Percentiles rank a stretch among this genome's conserved stretches.
phyloP scores from a whole-genome alignment of 176 grass and related monocot species.

The Eremochloa ophiuroides region DNA sequence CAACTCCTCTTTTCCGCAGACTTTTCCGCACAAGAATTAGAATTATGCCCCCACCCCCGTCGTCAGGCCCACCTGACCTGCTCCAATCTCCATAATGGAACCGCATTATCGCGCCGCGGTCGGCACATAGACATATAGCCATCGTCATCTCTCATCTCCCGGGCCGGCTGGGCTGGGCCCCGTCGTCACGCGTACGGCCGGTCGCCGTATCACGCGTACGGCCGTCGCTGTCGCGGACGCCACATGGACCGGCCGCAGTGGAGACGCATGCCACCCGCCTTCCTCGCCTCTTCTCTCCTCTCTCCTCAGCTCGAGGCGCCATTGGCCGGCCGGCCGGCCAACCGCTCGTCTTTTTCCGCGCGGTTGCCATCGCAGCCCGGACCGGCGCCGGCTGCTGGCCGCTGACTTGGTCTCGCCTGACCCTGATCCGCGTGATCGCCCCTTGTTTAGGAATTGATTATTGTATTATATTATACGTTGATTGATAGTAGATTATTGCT shows the following conservation, averaged over 20 bases:
- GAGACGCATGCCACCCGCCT: neutral
- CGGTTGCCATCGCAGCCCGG: neutral
- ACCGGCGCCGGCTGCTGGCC: neutral
- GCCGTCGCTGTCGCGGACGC: slow-evolving; percentile 30
- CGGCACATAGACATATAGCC: neutral
- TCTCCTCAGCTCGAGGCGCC: neutral
- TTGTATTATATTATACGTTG: neutral
- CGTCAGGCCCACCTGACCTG: neutral
- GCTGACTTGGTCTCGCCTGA: neutral
- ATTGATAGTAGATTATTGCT: neutral
- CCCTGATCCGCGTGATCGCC: neutral
- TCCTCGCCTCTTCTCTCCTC: neutral
- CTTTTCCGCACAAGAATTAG: neutral
- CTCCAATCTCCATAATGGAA: neutral
- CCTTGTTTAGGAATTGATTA: neutral
- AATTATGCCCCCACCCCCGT: too few species aligned
- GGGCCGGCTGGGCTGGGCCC: neutral
- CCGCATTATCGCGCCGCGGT: slow-evolving; percentile 2
- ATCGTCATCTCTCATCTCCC: too few species aligned
- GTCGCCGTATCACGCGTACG: neutral
- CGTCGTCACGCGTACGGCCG: too few species aligned
- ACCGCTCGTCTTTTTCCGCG: slow-evolving; percentile 20
- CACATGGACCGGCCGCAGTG: slow-evolving; percentile 23
- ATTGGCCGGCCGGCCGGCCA: neutral
- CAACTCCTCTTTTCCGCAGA: neutral